Percentiles rank a stretch among this genome's conserved stretches.
Conservation (phyloP, 1,139 yeast species). For the Pneumocystis jirovecii region DNA sequence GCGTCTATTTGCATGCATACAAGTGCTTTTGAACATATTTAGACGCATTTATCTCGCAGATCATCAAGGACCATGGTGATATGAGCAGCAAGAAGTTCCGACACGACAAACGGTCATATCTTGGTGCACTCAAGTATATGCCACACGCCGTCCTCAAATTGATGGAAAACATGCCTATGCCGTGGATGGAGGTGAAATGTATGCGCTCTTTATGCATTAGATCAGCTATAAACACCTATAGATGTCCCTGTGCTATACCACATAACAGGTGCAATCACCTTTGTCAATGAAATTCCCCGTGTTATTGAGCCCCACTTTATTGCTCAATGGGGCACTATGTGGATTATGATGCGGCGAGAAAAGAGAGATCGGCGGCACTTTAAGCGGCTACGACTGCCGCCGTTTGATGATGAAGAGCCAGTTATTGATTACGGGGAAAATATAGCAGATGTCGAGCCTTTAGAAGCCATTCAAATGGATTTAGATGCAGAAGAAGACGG, state of each 20-base stretch:
- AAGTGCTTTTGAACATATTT: background rate
- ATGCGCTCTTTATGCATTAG: background rate
- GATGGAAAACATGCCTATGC: slow-evolving; percentile 94
- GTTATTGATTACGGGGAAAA: slow-evolving; percentile 72
- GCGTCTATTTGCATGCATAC: background rate
- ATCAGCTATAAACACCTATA: background rate
- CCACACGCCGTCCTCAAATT: slow-evolving; percentile 89
- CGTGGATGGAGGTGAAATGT: slow-evolving; percentile 65
- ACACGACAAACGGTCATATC: slow-evolving; percentile 73
- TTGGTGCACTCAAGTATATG: slow-evolving; percentile 85
- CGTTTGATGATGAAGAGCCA: slow-evolving; percentile 96
- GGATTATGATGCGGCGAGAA: slow-evolving; percentile 88
- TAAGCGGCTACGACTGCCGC: slow-evolving; percentile 84
- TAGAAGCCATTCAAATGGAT: slow-evolving; percentile 52
- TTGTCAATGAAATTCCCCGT: slow-evolving; percentile 82
- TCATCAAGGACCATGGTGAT: slow-evolving; percentile 68
- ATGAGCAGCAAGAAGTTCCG: slow-evolving; percentile 66
- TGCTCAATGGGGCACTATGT: slow-evolving; percentile 92
- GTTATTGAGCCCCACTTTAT: slow-evolving; percentile 82
- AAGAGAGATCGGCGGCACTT: slow-evolving; percentile 82
- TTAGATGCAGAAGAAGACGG: slow-evolving; percentile 47
- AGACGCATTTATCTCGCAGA: background rate
- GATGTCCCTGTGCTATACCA: background rate
- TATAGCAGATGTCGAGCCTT: slow-evolving; percentile 55
- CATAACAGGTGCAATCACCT: slow-evolving; percentile 71